phyloP scores from a whole-genome alignment of 164 flowering plant genomes.

The Santalum album region DNA sequence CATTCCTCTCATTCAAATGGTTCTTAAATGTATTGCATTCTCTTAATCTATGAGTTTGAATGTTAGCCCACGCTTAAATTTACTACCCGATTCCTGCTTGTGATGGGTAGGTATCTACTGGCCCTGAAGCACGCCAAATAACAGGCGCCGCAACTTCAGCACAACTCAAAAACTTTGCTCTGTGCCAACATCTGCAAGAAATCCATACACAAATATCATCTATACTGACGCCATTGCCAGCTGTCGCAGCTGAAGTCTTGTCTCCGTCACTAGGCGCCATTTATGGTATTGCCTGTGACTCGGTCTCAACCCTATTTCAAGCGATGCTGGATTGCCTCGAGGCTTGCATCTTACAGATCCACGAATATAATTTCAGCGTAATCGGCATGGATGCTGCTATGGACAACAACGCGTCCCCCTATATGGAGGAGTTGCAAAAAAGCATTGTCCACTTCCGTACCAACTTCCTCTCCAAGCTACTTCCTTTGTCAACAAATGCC shows the following conservation, averaged over 20 bases:
- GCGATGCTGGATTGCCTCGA: slow-evolving; percentile 89
- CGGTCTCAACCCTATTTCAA: slow-evolving; percentile 79
- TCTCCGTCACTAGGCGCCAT: slow-evolving; percentile 72
- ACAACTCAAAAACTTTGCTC: slow-evolving; percentile 72
- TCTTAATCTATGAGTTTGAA: no score
- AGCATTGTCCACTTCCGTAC: slow-evolving; percentile 65
- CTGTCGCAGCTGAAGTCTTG: slow-evolving; percentile 62
- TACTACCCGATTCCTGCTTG: slow-evolving; percentile 4
- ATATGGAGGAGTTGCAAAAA: slow-evolving; percentile 95
- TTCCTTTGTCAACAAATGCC: slow-evolving; percentile 47
- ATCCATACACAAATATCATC: slow-evolving; percentile 64
- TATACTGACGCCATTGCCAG: slow-evolving; percentile 46
- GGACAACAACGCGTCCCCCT: slow-evolving; percentile 79
- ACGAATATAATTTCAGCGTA: slow-evolving; percentile 72
- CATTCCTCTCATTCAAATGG: no score
- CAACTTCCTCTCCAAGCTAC: slow-evolving; percentile 66
- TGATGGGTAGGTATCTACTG: slow-evolving; percentile 70
- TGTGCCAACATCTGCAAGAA: slow-evolving; percentile 92
- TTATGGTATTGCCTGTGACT: slow-evolving; percentile 82
- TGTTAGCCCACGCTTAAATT: no score
- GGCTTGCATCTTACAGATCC: slow-evolving; percentile 80
- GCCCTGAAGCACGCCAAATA: slow-evolving; percentile 92
- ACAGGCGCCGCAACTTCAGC: slow-evolving; percentile 74
- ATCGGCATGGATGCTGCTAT: slow-evolving; percentile 70
- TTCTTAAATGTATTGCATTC: no score